Percentiles rank a stretch among this genome's conserved stretches.
These are phyloP conservation scores for Chlamydomonas schloesseri DNA, from an alignment of 139 green algal genomes.

Conservation along the genomic window DNA sequence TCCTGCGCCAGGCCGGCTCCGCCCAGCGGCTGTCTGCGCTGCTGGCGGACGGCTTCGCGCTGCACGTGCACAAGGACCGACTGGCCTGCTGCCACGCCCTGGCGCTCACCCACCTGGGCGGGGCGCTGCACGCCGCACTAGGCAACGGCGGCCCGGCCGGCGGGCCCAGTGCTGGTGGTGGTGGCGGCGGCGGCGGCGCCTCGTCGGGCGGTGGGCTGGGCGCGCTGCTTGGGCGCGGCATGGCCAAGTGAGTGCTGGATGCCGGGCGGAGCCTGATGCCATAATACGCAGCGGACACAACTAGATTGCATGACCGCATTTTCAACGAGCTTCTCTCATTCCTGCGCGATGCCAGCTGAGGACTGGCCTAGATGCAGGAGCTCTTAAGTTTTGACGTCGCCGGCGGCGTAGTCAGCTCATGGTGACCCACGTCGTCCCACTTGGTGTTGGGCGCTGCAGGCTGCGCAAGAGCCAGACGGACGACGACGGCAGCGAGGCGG, in stretches of 20 bases:
- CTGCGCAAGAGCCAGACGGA: slow-evolving; percentile 6
- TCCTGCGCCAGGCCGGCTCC: background rate
- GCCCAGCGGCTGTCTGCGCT: slow-evolving; percentile 3
- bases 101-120: background rate
- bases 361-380: too few species aligned
- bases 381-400: too few species aligned
- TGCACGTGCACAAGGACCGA: slow-evolving; percentile 42
- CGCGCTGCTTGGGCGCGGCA: slow-evolving; percentile 21
- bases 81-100: background rate
- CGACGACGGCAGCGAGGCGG: background rate
- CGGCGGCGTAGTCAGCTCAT: too few species aligned
- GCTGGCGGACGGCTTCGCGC: slow-evolving; percentile 25
- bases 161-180: background rate
- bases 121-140: background rate
- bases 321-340: too few species aligned
- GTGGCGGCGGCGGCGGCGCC: background rate
- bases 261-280: too few species aligned
- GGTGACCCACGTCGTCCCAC: too few species aligned
- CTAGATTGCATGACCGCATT: too few species aligned
- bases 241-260: background rate
- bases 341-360: too few species aligned
- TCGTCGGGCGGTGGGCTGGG: background rate
- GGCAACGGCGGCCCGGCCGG: background rate
- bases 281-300: too few species aligned
- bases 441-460: background rate